Evolutionary conservation across 1,139 yeast genomes (phyloP), one percentile per base, ranked within the genome.

Genomic region (Candida sojae): DNA sequence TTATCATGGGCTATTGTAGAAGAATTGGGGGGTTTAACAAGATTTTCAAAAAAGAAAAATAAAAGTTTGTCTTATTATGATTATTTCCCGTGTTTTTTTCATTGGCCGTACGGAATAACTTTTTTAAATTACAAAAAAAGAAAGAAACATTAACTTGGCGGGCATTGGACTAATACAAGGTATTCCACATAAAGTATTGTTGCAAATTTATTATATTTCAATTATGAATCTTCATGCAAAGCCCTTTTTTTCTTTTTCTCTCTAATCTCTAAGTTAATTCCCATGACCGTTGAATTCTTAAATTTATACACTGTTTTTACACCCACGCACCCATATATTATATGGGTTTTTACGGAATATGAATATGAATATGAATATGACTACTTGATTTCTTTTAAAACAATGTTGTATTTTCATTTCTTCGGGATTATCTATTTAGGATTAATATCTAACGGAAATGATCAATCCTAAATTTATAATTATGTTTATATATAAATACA

Each of bases 61-160:
- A 17, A 17, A 17, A 17, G 3, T 2, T 21, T 11, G 39, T 9
- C 21, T 23, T 21, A 28, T 35, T 11, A 36, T 36, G 23, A 3
- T 25, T 5, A 6, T 36, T 6, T 36, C 11, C 30, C 30, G 5
- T 35, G n/a, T 17, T 17, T 17, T 17, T 2, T 17, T 36, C 34
- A n/a, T 8, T 36, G 39, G 39, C 12, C 29, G 30, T n/a, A 36
- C 39, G 39, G 39, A 36, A 36, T 36, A 36, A 36, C 25, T 25
- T 11, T 8, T 6, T 2, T 5, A 11, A 31, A 9, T 11, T 31
- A 6, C 21, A 17, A 17, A 17, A 10, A 35, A 21, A 35, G 10
- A 35, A 17, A 35, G n/a, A 25, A 36, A 36, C 3, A n/a, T 28
- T 4, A 7, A 34, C 4, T 9, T 5, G 5, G 5, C 17, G 6